Evolutionary conservation across 805 yeast species (phyloP).

Genomic region (Metschnikowia gelsemii): DNA sequence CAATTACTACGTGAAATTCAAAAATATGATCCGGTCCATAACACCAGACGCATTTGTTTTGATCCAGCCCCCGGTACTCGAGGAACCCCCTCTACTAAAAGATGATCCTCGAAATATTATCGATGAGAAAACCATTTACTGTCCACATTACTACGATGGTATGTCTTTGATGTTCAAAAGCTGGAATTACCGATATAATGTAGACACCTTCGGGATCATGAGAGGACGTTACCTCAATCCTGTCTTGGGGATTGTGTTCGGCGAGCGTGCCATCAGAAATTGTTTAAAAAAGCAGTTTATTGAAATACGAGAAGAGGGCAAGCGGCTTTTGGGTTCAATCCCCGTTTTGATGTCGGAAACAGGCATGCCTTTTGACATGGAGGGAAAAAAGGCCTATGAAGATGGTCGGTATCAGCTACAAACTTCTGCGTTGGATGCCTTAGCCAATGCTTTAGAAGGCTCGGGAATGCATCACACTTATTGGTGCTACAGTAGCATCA

Average conservation of each 20-base stretch:
- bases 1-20: constrained; percentile 55
- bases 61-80: constrained; percentile 80
- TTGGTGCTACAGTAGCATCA: constrained; percentile 80
- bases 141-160: constrained; percentile 95
- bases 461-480: constrained; percentile 68
- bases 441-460: constrained; percentile 75
- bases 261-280: constrained; percentile 74
- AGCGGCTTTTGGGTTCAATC: constrained; percentile 58
- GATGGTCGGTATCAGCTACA: constrained; percentile 72
- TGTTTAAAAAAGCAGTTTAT: constrained; percentile 66
- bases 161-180: constrained; percentile 87
- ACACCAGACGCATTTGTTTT: constrained; percentile 53
- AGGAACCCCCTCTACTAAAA: constrained; percentile 66
- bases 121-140: constrained; percentile 65
- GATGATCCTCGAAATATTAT: constrained; percentile 47
- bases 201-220: constrained; percentile 86
- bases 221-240: constrained; percentile 76
- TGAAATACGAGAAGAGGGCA: constrained; percentile 66
- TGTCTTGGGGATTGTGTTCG: constrained; percentile 70
- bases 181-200: constrained; percentile 82
- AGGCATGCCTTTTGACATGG: constrained; percentile 98
- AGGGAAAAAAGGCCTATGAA: constrained; percentile 65
- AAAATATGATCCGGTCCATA: constrained; percentile 45
- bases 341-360: constrained; percentile 88
- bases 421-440: constrained; percentile 79